A percentile compares a stretch with the other conserved stretches of the same genome.
Evolutionary conservation across 768 basidiomycete genomes (phyloP).

Genomic region (Mrakia gelida): DNA sequence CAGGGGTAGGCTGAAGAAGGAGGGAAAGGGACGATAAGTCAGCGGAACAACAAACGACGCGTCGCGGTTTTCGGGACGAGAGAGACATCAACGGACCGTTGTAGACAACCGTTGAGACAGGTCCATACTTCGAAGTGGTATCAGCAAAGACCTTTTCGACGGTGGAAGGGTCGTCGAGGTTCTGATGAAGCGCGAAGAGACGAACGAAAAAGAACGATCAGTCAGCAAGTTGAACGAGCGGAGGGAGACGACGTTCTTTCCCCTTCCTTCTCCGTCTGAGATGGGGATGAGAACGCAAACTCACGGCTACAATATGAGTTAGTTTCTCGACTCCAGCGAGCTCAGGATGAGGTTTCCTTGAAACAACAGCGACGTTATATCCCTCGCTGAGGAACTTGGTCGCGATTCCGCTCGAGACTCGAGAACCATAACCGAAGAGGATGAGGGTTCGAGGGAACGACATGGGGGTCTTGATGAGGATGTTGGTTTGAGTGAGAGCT

Average conservation of each 20-base stretch:
- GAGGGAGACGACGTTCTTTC: no score
- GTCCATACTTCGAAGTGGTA: not conserved
- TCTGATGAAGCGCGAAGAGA: not conserved
- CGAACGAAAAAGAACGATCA: not conserved
- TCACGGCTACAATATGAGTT: not conserved
- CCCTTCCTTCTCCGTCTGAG: no score
- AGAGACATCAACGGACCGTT: not conserved
- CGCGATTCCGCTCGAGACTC: not conserved
- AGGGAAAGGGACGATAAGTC: not conserved
- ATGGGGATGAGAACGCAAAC: no score
- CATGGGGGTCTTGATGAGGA: no score
- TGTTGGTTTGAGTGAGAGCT: no score
- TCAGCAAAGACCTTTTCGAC: not conserved
- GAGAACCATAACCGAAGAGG: not conserved
- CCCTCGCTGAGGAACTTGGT: not conserved
- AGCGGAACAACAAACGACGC: not conserved
- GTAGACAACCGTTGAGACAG: not conserved
- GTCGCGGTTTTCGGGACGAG: not conserved
- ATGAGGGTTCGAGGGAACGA: not conserved
- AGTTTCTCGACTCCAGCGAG: not conserved
- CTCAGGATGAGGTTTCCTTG: not conserved
- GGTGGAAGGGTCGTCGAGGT: not conserved
- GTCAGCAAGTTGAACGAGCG: no score
- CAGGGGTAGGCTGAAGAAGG: not conserved
- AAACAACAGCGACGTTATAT: not conserved